Base-by-base conservation (phyloP, 805 yeast genomes). In the Yamadazyma scolyti region DNA sequence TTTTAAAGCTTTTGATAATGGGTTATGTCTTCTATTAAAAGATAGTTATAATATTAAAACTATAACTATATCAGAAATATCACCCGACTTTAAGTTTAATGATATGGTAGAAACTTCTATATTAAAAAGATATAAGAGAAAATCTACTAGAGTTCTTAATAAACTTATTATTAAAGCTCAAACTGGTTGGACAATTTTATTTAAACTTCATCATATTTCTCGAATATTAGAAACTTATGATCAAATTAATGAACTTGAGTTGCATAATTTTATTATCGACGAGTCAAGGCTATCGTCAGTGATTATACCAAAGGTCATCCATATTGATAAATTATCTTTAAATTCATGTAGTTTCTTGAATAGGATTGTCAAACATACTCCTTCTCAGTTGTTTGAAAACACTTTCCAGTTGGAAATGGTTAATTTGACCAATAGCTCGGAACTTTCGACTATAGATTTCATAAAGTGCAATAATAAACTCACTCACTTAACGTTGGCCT, bases 181-280 rank as follows among this genome's bases (percentile, higher is more conserved):
- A 37, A 35, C 61, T 0, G 76, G 75, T 2, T 70, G 77, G 77
- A 66, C 68, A 20, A 68, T 77, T 10, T 75, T 79, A 3, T 51
- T 76, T 40, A 60, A 71, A 35, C 28, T 43, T 11, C 55, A 66
- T 9, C 73, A 70, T 37, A 42, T 76, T 6, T 48, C 75, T 2
- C 54, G 72, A 40, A 55, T 77, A 12, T 58, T 71, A 35, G 69
- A 71, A 10, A 43, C 61, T 6, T 64, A 47, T 34, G 56, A 50
- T 27, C 25, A 31, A 8, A 62, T 77, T 5, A 56, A 65, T 19
- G 67, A 66, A 29, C 47, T 77, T 15, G 50, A 50, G 3, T 50
- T 77, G 17, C 56, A 58, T 27, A 69, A 73, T 38, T 61, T 77
- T 43, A 62, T 72, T 14, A 59, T 77, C 19, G 79, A 72, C 41